Evolutionary conservation across 139 green algal species (phyloP), one percentile per base, ranked within the genome.

Genomic region (Closterium sp.): DNA sequence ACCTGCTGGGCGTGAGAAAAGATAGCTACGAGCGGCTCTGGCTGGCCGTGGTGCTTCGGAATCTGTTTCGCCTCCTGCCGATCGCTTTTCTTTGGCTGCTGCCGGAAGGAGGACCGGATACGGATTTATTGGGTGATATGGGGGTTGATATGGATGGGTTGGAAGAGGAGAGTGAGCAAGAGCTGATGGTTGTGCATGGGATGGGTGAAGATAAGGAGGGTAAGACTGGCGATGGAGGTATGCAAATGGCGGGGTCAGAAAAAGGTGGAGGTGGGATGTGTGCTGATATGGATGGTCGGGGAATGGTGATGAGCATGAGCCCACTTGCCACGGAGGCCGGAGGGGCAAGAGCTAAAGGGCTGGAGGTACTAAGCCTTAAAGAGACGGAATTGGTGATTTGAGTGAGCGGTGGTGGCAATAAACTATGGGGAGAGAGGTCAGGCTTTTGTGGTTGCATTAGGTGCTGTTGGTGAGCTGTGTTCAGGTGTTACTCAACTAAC

Each of bases 11-110:
- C 42, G 90, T 93, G 90, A 89, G 34, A 13, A n/a, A 50, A 17
- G 91, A 86, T 45, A 86, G 94, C 2, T 95, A 87, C 22, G 45
- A n/a, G 24, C 21, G 22, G 27, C 90, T 95, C 30, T 93, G 90
- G 92, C 86, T 95, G 21, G 92, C 91, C 24, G 92, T 94, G 30
- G 21, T 95, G 22, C 92, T 95, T 24, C 45, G 92, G 9, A 95
- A 28, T 29, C 21, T 29, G 19, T 34, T 93, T 22, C 45, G 92
- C 9, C 7, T 91, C 9, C 79, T 93, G 11, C 92, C 92, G 4
- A 88, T 95, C 7, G 29, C 31, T 9, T 30, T 89, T 10, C 87
- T 95, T 9, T 94, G 87, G n/a, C 79, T 95, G 19, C 19, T 95
- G 31, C 92, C 92, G 2, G 90, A 94, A 24, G 91, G 34, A 22